Base-by-base conservation (phyloP, 2,329 filamentous ascomycete genomes). In the Chrysoporthe austroafricana region DNA sequence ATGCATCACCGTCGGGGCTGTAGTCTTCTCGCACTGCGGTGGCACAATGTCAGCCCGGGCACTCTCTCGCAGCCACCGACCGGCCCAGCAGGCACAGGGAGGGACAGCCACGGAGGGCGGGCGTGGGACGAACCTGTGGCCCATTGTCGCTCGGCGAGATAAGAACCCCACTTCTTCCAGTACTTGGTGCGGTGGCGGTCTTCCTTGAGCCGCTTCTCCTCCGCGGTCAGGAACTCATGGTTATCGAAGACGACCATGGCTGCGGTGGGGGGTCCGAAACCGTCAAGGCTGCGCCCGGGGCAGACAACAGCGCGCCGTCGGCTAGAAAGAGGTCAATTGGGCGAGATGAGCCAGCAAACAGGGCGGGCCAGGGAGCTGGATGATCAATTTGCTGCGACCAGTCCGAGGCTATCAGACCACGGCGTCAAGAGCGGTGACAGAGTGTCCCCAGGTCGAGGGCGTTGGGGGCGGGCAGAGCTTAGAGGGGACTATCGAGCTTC, bases 141-240 rank as follows among this genome's bases (percentile, higher is more conserved):
- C 95, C 95, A 97, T 83, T 97, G 94, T 76, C 94, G 86, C 83
- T 98, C 95, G 66, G 94, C 89, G 74, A 97, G 90, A 76, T 97
- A 98, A 34, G 94, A 91, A 66, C 95, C 95, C 94, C 94, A 97
- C 88, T 91, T 93, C 88, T 98, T 98, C 95, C 95, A 98, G 83
- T 98, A 98, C 79, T 93, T 95, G 72, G 82, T 87, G 71, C 90
- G 90, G 72, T 95, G 88, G 69, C 90, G 88, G 80, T 98, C 95
- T 76, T 97, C 89, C 76, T 91, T 91, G 73, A 98, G 86, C 62
- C 96, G 91, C 79, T 91, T 91, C 84, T 98, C 95, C 82, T 98
- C 95, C 79, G 92, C 90, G 69, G 91, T 94, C 77, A 95, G 86
- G 79, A 93, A 94, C 77, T 96, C 92, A 80, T 96, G 89, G 76